Evolutionary conservation across 371 early-diverging fungal species (phyloP), one percentile per base, ranked within the genome.

Genomic region (Mucor saturninus): DNA sequence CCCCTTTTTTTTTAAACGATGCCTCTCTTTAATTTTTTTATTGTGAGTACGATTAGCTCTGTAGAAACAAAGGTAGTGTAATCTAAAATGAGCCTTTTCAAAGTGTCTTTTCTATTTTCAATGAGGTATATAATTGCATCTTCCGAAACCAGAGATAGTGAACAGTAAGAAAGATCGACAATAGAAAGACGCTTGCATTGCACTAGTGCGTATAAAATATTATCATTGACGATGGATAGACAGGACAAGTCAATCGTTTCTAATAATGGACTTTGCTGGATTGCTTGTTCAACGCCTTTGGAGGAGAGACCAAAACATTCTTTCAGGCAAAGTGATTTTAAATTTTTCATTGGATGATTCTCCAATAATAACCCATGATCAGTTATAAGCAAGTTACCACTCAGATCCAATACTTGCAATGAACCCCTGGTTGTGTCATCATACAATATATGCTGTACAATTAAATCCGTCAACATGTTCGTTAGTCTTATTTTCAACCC

Each of bases 1-100:
- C 21, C 21, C 21, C 1, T 21, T 21, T 21, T 5, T 8, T 2
- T 39, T 60, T 60, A 68, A 51, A 68, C 29, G 21, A 51, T 30
- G 8, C 52, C 56, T 46, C 45, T 59, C 56, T 64, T 68, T 43
- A 68, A 45, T 46, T 64, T 56, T 11, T 40, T 64, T 11, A 49
- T 64, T 11, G 56, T 53, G 42, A 43, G 57, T 14, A 42, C 29
- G 6, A 57, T 28, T 2, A 58, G 5, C 14, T 57, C 58, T 7
- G 42, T 28, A 14, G 68, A 54, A 9, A 58, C 42, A 28, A 39
- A 28, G 3, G 54, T 59, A 4, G 43, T n/a, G 10, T 30, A 37
- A 37, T 64, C 59, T 5, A 67, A 37, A 30, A 45, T 30, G n/a
- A 62, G 29, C 13, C 39, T 39, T 35, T 59, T 51, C 14, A 67